A percentile compares a stretch with the other conserved stretches of the same genome.
Evolutionary conservation across 1,284 basidiomycete species (phyloP).

Genomic region (Pisolithus thermaeus): DNA sequence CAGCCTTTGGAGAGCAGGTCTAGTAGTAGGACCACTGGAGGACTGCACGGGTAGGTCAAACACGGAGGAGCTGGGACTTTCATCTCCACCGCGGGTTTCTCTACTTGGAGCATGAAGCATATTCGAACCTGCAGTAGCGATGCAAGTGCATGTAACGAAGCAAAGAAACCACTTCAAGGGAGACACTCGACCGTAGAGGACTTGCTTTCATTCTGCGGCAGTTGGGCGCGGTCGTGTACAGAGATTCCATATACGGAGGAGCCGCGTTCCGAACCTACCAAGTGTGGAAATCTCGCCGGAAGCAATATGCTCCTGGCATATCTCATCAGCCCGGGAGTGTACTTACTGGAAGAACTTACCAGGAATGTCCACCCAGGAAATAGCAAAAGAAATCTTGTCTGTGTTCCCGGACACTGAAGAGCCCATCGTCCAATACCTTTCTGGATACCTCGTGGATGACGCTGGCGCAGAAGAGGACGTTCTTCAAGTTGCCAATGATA

Average conservation of each 20-base stretch:
- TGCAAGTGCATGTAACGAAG: too few relatives aligned
- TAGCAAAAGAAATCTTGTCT: slow-evolving; percentile 74
- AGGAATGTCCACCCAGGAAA: slow-evolving; percentile 55
- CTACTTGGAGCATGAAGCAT: slow-evolving; percentile 10
- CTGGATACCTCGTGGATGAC: slow-evolving; percentile 90
- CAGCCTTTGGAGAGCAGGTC: slow-evolving; percentile 12
- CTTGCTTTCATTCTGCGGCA: too few relatives aligned
- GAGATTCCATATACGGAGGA: not conserved
- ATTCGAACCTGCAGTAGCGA: slow-evolving; percentile 15
- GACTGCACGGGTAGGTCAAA: slow-evolving; percentile 61
- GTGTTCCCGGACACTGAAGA: slow-evolving; percentile 88
- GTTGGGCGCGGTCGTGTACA: not conserved
- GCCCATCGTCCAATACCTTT: slow-evolving; percentile 88
- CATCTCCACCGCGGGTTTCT: slow-evolving; percentile 15
- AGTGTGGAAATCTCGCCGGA: not conserved
- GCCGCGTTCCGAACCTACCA: not conserved
- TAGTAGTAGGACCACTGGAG: slow-evolving; percentile 11
- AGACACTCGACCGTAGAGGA: too few relatives aligned
- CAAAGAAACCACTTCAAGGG: too few relatives aligned
- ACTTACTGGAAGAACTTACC: not conserved
- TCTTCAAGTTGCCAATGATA: slow-evolving; percentile 69
- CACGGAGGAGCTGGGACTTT: slow-evolving; percentile 63
- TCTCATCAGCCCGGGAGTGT: too few relatives aligned
- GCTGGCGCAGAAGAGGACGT: slow-evolving; percentile 90
- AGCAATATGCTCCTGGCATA: not conserved